These are phyloP conservation scores for Chlamydomonas sp. DNA, from an alignment of 139 green algal genomes.

Conservation along the genomic window DNA sequence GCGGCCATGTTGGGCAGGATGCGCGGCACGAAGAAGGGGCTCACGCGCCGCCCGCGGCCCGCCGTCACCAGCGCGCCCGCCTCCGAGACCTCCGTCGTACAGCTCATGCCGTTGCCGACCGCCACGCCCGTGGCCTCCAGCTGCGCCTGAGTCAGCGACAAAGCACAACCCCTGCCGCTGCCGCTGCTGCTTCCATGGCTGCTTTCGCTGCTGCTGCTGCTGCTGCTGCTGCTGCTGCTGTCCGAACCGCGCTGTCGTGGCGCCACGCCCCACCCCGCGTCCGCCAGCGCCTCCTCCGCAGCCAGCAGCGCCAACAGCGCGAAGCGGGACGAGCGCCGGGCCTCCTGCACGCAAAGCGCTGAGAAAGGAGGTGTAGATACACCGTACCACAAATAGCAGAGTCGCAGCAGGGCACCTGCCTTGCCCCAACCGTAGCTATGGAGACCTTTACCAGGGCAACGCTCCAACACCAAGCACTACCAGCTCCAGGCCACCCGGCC, in stretches of 20 bases:
- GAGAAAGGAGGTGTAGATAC: no score
- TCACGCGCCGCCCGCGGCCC: conserved; percentile 73
- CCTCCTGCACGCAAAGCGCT: conserved; percentile 24
- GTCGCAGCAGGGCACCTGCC: no score
- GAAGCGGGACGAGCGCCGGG: conserved; percentile 29
- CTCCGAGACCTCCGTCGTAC: conserved; percentile 79
- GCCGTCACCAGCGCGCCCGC: conserved; percentile 69
- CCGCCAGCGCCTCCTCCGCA: conserved; percentile 57
- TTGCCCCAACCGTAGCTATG: no score
- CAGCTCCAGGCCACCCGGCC: no score
- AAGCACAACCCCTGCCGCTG: no score
- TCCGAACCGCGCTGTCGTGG: no score
- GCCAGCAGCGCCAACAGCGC: conserved; percentile 41
- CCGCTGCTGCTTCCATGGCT: no score
- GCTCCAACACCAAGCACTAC: no score
- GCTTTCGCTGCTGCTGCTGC: background rate
- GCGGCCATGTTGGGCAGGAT: conserved; percentile 94
- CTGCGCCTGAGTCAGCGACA: background rate
- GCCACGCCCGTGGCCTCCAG: conserved; percentile 76
- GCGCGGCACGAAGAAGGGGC: conserved; percentile 93
- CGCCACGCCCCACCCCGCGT: conserved; percentile 58
- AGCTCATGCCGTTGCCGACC: conserved; percentile 92
- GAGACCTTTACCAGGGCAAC: no score
- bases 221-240: background rate
- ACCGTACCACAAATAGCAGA: no score